Base-by-base conservation (phyloP, 768 basidiomycete species). In the Crassisporium funariophilum region DNA sequence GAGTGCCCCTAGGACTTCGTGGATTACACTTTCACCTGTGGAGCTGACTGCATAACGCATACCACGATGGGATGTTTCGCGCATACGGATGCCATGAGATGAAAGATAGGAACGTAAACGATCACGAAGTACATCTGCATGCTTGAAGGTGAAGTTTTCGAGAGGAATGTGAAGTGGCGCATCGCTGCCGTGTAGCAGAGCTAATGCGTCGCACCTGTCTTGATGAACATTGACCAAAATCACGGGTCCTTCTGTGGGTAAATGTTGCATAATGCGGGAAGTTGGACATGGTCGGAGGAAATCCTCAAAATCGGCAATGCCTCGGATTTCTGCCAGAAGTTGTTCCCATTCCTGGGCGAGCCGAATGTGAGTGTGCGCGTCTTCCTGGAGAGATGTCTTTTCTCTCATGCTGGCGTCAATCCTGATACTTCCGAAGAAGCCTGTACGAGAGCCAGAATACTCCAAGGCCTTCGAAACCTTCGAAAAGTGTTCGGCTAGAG, bases 121-220 rank as follows among this genome's bases (percentile, higher is more conserved):
- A 5, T 34, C 22, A 21, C 43, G 49, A 17, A 50, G 31, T 1
- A 29, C 31, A 22, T 21, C n/a, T 6, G 53, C 53, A 20, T 36
- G n/a, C 24, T 50, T 38, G 23, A 47, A 42, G 6, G 25, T 36
- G 24, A 59, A 42, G 2, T 29, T n/a, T 5, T 35, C 16, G 17
- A 57, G 46, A 8, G 36, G 44, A 33, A 59, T 44, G 31, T 55
- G 50, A 7, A 53, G 8, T 7, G 53, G 44, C 17, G 35, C 10
- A 20, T 47, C 27, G 12, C 20, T 6, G 4, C 42, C 49, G 29
- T 35, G 22, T 11, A 8, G 13, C 4, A 64, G 53, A 7, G 53
- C 44, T 13, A 65, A 35, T 1, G 58, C 58, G 49, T 63, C 56
- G 36, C 63, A 65, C 16, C 53, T 35, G 17, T 37, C 34, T 4